phyloP scores from a whole-genome alignment of 2,329 filamentous ascomycete genomes.

The Cytospora piceicola region DNA sequence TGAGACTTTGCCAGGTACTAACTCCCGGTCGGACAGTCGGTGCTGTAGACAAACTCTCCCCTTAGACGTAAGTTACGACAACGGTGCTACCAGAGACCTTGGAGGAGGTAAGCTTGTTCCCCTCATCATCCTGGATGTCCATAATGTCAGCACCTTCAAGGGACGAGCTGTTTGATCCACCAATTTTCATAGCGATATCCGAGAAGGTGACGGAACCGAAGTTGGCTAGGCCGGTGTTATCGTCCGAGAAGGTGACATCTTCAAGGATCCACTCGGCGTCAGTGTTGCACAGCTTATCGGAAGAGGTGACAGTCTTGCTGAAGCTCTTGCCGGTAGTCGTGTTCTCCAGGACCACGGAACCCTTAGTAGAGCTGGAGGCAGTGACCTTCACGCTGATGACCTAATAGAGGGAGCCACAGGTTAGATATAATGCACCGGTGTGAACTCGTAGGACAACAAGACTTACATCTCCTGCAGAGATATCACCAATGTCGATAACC shows the following conservation, averaged over 20 bases:
- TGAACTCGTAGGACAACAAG: background rate
- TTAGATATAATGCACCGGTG: background rate
- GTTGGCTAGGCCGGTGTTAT: slow-evolving; percentile 48
- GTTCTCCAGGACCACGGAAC: slow-evolving; percentile 25
- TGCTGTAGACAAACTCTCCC: background rate
- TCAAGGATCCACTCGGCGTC: slow-evolving; percentile 30
- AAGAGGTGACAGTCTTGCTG: slow-evolving; percentile 28
- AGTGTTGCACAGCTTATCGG: slow-evolving; percentile 20
- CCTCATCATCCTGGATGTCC: slow-evolving; percentile 42
- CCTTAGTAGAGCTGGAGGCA: slow-evolving; percentile 23
- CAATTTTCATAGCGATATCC: slow-evolving; percentile 40
- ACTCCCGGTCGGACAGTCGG: too few relatives aligned
- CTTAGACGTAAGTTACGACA: slow-evolving; percentile 40
- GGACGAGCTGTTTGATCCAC: slow-evolving; percentile 37
- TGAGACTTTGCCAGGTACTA: too few relatives aligned
- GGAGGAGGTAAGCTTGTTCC: slow-evolving; percentile 23
- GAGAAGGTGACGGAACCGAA: slow-evolving; percentile 51
- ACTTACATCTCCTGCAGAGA: slow-evolving; percentile 29
- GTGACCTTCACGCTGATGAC: slow-evolving; percentile 30
- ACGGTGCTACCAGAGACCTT: slow-evolving; percentile 16
- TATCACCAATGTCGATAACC: slow-evolving; percentile 23
- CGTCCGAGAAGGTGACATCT: slow-evolving; percentile 34
- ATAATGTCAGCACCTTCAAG: slow-evolving; percentile 48
- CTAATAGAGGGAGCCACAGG: background rate
- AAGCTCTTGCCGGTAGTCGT: slow-evolving; percentile 23